Evolutionary conservation across 2,329 filamentous ascomycete genomes (phyloP).

Genomic region (Leptographium lundbergii): DNA sequence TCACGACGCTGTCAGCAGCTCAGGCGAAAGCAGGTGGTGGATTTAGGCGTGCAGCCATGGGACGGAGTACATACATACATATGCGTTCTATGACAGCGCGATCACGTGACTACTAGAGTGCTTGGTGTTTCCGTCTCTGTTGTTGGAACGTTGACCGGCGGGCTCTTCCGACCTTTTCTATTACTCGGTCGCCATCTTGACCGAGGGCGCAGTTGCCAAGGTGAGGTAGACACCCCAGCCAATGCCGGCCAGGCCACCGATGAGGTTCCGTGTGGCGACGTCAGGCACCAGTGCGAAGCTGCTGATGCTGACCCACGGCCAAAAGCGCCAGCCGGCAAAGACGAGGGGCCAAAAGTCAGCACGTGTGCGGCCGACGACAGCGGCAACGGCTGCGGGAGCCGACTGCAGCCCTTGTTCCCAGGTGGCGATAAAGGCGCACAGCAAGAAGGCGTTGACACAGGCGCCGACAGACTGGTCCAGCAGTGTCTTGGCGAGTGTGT

Average conservation of each 20-base stretch:
- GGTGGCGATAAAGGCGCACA: conserved; percentile 40
- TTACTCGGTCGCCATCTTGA: background rate
- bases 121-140: too few relatives aligned
- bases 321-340: conserved; percentile 56
- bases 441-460: conserved; percentile 50
- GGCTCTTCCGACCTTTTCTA: background rate
- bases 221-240: conserved; percentile 62
- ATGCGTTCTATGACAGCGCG: background rate
- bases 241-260: conserved; percentile 55
- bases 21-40: background rate
- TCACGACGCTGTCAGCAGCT: too few relatives aligned
- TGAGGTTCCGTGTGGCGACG: conserved; percentile 50
- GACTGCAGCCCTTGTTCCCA: conserved; percentile 11
- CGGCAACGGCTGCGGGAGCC: conserved; percentile 8
- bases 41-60: background rate
- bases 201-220: conserved; percentile 23
- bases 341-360: conserved; percentile 53
- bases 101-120: background rate
- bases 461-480: conserved; percentile 60
- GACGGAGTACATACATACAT: background rate
- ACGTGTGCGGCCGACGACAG: conserved; percentile 22
- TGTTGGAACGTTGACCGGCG: too few relatives aligned
- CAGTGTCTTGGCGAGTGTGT: conserved; percentile 53
- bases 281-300: conserved; percentile 55
- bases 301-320: conserved; percentile 53